Conservation (phyloP, 208 protist genomes). For the Strigomonas galati region DNA sequence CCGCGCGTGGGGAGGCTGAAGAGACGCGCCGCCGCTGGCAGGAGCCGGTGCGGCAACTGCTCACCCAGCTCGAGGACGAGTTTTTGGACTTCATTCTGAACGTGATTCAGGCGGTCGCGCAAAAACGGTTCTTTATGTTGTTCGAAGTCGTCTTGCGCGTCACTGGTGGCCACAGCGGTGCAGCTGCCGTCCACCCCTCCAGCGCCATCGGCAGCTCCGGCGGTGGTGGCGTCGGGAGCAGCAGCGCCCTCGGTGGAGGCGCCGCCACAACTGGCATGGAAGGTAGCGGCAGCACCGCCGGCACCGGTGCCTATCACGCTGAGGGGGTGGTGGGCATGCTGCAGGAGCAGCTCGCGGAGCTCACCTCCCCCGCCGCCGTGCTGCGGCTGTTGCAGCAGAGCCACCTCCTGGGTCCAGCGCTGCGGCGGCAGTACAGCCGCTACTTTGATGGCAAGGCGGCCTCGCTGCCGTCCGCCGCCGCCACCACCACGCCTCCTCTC, state of each 20-base stretch:
- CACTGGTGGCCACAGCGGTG: too few relatives aligned
- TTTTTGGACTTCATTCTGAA: too few relatives aligned
- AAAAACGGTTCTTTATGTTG: too few relatives aligned
- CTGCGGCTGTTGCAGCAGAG: conserved; percentile 56
- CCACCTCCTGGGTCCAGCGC: conserved; percentile 26
- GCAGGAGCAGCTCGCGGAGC: conserved; percentile 27
- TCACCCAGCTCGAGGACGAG: too few relatives aligned
- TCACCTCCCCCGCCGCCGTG: conserved; percentile 44
- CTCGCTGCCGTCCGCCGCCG: not conserved
- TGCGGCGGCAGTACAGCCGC: conserved; percentile 31
- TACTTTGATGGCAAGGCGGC: conserved; percentile 8
- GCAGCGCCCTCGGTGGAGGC: not conserved
- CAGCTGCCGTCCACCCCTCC: too few relatives aligned
- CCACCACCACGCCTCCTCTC: not conserved
- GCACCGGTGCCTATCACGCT: not conserved
- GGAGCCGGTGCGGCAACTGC: too few relatives aligned
- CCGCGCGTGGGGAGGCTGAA: too few relatives aligned
- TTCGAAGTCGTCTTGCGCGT: too few relatives aligned
- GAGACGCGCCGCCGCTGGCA: too few relatives aligned
- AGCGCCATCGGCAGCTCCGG: too few relatives aligned
- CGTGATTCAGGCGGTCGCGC: too few relatives aligned
- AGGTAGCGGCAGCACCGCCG: not conserved
- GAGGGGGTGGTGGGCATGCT: too few relatives aligned
- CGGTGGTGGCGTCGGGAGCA: not conserved
- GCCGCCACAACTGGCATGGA: not conserved